A percentile compares a stretch with the other conserved stretches of the same genome.
Evolutionary conservation across 2,329 filamentous ascomycete genomes (phyloP).

Genomic region (Teratosphaeria pseudoeucalypti): DNA sequence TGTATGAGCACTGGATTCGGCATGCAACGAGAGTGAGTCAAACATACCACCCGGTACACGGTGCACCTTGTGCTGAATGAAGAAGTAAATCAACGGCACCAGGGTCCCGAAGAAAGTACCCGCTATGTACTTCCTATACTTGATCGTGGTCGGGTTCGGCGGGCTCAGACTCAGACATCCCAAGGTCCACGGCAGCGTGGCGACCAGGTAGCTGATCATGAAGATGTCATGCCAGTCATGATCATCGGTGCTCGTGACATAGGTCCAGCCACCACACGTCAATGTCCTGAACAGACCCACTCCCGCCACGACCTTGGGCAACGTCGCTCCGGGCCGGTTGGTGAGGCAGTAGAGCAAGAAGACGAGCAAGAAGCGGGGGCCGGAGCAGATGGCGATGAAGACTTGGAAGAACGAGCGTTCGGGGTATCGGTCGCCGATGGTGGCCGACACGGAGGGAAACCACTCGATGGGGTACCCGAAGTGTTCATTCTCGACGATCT

Average conservation of each 20-base stretch:
- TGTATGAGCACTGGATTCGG: not conserved
- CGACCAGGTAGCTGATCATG: slow-evolving; percentile 96
- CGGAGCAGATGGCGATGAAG: slow-evolving; percentile 92
- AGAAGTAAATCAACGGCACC: slow-evolving; percentile 86
- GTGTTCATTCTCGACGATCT: slow-evolving; percentile 88
- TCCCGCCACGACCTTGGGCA: slow-evolving; percentile 71
- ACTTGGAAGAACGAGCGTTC: slow-evolving; percentile 95
- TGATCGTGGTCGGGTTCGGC: slow-evolving; percentile 68
- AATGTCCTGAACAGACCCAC: slow-evolving; percentile 80
- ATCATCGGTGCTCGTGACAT: slow-evolving; percentile 94
- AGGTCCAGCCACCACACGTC: slow-evolving; percentile 96
- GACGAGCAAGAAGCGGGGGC: slow-evolving; percentile 84
- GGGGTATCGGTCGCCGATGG: slow-evolving; percentile 93
- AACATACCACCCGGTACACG: slow-evolving; percentile 77
- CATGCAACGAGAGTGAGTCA: not conserved
- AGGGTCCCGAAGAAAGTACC: slow-evolving; percentile 81
- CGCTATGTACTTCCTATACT: slow-evolving; percentile 79
- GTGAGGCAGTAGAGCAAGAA: slow-evolving; percentile 88
- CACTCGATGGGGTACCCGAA: slow-evolving; percentile 50
- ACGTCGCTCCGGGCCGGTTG: slow-evolving; percentile 54
- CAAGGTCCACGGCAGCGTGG: slow-evolving; percentile 88
- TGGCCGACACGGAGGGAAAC: slow-evolving; percentile 46
- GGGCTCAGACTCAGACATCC: slow-evolving; percentile 85
- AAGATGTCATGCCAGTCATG: slow-evolving; percentile 99
- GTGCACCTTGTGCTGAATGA: slow-evolving; percentile 97